Conservation (phyloP, 805 yeast species). For the Nakazawaea sp. region DNA sequence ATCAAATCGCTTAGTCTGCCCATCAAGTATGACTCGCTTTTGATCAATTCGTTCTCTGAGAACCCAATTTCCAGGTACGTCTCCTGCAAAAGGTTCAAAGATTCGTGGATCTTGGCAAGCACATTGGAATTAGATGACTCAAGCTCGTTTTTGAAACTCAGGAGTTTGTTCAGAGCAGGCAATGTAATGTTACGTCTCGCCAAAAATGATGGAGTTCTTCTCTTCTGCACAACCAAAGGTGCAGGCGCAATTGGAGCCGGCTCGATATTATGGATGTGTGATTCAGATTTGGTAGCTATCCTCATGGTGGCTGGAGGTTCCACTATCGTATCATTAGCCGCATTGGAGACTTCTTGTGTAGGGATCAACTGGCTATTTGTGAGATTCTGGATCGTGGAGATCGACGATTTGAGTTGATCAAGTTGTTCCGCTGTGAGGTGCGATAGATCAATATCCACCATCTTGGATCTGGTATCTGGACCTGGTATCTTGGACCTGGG, state of each 20-base stretch:
- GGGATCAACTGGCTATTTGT: neutral
- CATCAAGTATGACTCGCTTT: conserved; percentile 6
- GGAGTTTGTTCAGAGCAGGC: neutral
- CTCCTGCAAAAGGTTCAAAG: conserved; percentile 6
- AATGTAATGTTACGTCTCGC: conserved; percentile 6
- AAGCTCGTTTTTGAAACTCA: neutral
- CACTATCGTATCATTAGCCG: no score
- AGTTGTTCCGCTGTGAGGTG: conserved; percentile 4
- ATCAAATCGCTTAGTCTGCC: conserved; percentile 7
- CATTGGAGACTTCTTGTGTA: no score
- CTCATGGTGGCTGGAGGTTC: no score
- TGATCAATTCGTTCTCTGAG: conserved; percentile 2
- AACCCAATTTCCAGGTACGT: conserved; percentile 10
- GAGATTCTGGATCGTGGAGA: conserved; percentile 7
- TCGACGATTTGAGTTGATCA: conserved; percentile 5
- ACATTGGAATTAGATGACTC: conserved; percentile 3
- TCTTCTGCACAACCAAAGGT: conserved; percentile 1
- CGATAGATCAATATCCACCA: conserved; percentile 1
- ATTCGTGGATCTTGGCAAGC: conserved; percentile 5
- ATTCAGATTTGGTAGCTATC: no score
- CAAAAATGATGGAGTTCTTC: conserved; percentile 3
- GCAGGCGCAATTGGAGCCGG: no score
- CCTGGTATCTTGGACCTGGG: no score
- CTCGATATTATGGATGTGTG: no score
- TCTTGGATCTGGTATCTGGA: no score